Evolutionary conservation across 495 filamentous ascomycete species (phyloP).

Genomic region (Podospora pseudoanserina): DNA sequence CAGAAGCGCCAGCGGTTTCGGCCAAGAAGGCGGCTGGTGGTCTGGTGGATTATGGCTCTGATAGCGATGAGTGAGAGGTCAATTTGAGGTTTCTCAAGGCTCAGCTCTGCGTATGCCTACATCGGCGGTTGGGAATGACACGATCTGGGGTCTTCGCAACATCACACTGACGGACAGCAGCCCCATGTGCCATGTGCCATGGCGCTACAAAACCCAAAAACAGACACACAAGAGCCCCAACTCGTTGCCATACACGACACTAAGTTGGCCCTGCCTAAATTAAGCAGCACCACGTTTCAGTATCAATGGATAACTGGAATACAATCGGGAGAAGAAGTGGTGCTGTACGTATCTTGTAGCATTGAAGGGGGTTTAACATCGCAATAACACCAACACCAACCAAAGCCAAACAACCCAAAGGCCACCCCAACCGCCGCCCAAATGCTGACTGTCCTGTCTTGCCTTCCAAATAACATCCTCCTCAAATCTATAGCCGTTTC

Average conservation of each 20-base stretch:
- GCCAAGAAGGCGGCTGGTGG: conserved; percentile 22
- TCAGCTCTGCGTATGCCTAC: not conserved
- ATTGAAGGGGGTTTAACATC: not conserved
- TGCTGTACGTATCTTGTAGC: not conserved
- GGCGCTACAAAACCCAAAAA: not conserved
- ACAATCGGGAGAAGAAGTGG: not conserved
- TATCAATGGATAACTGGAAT: not conserved
- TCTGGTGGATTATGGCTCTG: conserved; percentile 33
- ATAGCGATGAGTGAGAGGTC: conserved; percentile 27
- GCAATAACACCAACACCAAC: not conserved
- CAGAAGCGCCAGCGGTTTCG: not conserved
- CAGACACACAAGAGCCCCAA: not conserved
- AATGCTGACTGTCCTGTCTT: conserved; percentile 4
- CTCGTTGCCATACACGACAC: not conserved
- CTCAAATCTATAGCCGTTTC: not conserved
- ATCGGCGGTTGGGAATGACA: not conserved
- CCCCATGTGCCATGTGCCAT: not conserved
- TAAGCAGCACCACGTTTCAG: not conserved
- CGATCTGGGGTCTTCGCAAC: not conserved
- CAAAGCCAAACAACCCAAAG: conserved; percentile 4
- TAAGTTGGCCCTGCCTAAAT: not conserved
- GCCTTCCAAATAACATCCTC: not conserved
- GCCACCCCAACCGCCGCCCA: not conserved
- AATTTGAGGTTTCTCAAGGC: not conserved
- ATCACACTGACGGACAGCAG: not conserved